These are phyloP conservation scores for Auricularia sp. DNA, from an alignment of 768 basidiomycete genomes.

Conservation along the genomic window DNA sequence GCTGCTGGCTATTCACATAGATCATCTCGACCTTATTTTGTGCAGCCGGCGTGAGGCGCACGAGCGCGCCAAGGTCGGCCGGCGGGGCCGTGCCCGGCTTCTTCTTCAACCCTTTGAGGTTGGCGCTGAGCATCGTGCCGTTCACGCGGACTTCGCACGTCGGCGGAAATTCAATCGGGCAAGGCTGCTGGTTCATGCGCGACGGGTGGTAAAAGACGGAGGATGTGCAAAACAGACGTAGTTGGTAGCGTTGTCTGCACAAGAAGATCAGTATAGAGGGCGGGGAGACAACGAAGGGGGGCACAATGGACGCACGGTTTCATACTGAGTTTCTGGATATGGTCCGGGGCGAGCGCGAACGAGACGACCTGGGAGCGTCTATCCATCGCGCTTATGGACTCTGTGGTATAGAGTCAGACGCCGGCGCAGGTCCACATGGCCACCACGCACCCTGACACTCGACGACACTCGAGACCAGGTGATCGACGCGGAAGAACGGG, in stretches of 20 bases:
- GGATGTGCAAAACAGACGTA: constrained; percentile 83
- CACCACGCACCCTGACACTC: constrained; percentile 66
- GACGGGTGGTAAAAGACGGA: constrained; percentile 55
- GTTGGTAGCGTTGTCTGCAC: constrained; percentile 57
- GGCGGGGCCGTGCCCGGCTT: constrained; percentile 92
- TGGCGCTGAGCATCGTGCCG: constrained; percentile 52
- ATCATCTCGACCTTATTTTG: constrained; percentile 76
- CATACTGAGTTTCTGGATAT: constrained; percentile 47
- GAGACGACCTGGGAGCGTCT: constrained; percentile 50
- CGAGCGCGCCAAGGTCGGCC: constrained; percentile 46
- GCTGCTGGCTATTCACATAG: constrained; percentile 81
- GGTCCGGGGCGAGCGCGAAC: constrained; percentile 60
- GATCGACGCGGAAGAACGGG: constrained; percentile 64
- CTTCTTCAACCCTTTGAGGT: constrained; percentile 88
- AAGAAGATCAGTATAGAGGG: no score
- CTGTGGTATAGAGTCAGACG: constrained; percentile 25
- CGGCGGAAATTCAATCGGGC: constrained; percentile 82
- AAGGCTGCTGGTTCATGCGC: constrained; percentile 40
- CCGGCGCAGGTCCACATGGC: constrained; percentile 3
- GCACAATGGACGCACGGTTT: constrained; percentile 34
- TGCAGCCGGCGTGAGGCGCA: constrained; percentile 33
- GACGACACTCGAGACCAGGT: constrained; percentile 48
- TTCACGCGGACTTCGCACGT: constrained; percentile 90
- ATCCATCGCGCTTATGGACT: constrained; percentile 71
- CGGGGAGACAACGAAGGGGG: neutral